phyloP scores from a whole-genome alignment of 2,329 filamentous ascomycete species.

The Pyrenophora tritici-repentis region DNA sequence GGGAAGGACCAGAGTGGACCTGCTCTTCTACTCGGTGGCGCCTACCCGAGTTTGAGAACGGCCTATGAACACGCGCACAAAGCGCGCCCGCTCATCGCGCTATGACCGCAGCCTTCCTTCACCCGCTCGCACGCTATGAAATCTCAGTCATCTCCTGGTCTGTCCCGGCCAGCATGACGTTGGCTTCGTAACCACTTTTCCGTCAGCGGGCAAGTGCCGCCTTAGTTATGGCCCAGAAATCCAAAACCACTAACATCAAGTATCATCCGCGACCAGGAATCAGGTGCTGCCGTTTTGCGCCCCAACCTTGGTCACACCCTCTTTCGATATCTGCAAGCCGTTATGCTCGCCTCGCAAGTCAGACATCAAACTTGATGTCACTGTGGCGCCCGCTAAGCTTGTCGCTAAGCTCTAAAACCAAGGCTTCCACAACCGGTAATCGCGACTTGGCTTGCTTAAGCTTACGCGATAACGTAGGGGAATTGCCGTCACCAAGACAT shows the following conservation, averaged over 20 bases:
- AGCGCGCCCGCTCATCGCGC: conserved; percentile 8
- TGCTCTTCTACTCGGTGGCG: conserved; percentile 11
- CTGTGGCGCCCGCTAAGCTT: conserved; percentile 12
- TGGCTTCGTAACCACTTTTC: not conserved
- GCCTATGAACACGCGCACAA: conserved; percentile 22
- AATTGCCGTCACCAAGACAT: conserved; percentile 9
- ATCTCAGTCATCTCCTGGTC: conserved; percentile 19
- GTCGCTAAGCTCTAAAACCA: conserved; percentile 9
- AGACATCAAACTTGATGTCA: conserved; percentile 8
- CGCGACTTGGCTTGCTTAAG: conserved; percentile 16
- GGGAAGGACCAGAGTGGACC: conserved; percentile 11
- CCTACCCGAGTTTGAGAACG: conserved; percentile 14
- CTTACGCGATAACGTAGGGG: conserved; percentile 5
- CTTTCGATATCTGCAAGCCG: not conserved
- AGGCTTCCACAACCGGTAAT: conserved; percentile 6
- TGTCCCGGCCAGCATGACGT: conserved; percentile 12
- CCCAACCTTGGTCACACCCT: not conserved
- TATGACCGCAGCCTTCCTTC: conserved; percentile 22
- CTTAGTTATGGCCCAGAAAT: too few species aligned
- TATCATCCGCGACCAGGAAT: not conserved
- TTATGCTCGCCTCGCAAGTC: not conserved
- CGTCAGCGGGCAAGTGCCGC: not conserved
- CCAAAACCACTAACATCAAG: not conserved
- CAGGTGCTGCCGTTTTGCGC: not conserved
- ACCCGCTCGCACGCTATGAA: conserved; percentile 10